Percentiles rank a stretch among this genome's conserved stretches.
Evolutionary conservation across 179 eudicot species (phyloP).

Genomic region (Sideroxylon spinosum): DNA sequence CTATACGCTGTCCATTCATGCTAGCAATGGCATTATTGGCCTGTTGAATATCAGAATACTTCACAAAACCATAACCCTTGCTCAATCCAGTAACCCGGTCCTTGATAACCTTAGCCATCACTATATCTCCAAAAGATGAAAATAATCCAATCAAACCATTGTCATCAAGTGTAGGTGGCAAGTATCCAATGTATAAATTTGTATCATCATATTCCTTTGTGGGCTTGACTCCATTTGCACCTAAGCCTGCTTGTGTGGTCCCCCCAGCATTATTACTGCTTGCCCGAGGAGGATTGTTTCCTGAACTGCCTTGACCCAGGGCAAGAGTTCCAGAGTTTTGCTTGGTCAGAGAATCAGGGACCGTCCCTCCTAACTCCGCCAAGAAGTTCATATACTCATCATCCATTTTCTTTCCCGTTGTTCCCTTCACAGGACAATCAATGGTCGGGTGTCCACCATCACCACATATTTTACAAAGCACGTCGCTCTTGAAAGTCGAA

Average conservation of each 20-base stretch:
- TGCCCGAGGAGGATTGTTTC: constrained; percentile 58
- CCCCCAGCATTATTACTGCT: constrained; percentile 31
- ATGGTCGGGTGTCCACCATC: constrained; percentile 94
- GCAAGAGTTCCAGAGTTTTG: constrained; percentile 27
- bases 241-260: constrained; percentile 46
- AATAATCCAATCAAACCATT: constrained; percentile 56
- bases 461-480: constrained; percentile 83
- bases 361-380: constrained; percentile 86
- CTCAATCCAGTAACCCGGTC: constrained; percentile 62
- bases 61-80: constrained; percentile 90
- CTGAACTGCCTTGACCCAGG: constrained; percentile 39
- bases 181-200: constrained; percentile 65
- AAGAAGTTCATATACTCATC: constrained; percentile 84
- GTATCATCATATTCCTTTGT: constrained; percentile 71
- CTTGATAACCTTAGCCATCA: constrained; percentile 65
- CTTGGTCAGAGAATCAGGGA: constrained; percentile 59
- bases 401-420: constrained; percentile 89
- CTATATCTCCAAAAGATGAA: constrained; percentile 65
- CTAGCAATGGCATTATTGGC: constrained; percentile 57
- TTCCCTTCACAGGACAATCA: constrained; percentile 84
- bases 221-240: constrained; percentile 39
- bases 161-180: constrained; percentile 71
- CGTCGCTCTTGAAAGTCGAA: constrained; percentile 81
- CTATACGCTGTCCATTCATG: constrained; percentile 68
- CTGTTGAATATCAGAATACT: constrained; percentile 48